phyloP scores from a whole-genome alignment of 2,329 filamentous ascomycete genomes.

The Aspergillus fumigatiaffinis region DNA sequence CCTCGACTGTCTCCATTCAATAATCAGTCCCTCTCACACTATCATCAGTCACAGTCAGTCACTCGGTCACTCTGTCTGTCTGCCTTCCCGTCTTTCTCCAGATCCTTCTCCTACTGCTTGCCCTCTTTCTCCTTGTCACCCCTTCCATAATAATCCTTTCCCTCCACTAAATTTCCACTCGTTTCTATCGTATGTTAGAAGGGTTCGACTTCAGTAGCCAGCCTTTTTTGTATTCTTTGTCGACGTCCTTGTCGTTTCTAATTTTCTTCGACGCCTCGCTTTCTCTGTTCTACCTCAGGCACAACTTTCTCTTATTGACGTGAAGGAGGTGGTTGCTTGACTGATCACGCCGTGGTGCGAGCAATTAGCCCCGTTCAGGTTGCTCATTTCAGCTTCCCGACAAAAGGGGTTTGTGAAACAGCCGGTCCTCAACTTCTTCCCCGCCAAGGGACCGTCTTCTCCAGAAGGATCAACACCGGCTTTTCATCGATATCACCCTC shows the following conservation, averaged over 20 bases:
- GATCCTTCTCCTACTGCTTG: slow-evolving; percentile 1
- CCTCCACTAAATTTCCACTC: not conserved
- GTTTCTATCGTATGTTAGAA: not conserved
- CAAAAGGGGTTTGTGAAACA: slow-evolving; percentile 4
- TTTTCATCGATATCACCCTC: not conserved
- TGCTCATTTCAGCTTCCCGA: not conserved
- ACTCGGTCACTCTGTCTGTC: slow-evolving; percentile 3
- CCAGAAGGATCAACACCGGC: not conserved
- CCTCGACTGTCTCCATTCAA: not conserved
- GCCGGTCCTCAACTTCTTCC: slow-evolving; percentile 1
- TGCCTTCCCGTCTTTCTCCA: slow-evolving; percentile 2
- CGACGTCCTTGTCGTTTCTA: not conserved
- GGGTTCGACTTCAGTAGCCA: not conserved
- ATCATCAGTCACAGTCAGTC: slow-evolving; percentile 5
- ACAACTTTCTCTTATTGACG: not conserved
- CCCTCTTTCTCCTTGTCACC: not conserved
- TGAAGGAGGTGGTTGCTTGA: not conserved
- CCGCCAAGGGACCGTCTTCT: not conserved
- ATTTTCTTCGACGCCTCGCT: not conserved
- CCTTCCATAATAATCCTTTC: not conserved
- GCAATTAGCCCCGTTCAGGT: not conserved
- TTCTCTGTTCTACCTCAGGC: not conserved
- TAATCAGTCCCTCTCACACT: slow-evolving; percentile 1
- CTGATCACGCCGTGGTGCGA: not conserved
- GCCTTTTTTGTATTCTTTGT: not conserved